Evolutionary conservation across 345 rosid genomes (phyloP).

Genomic region (Microcos paniculata): DNA sequence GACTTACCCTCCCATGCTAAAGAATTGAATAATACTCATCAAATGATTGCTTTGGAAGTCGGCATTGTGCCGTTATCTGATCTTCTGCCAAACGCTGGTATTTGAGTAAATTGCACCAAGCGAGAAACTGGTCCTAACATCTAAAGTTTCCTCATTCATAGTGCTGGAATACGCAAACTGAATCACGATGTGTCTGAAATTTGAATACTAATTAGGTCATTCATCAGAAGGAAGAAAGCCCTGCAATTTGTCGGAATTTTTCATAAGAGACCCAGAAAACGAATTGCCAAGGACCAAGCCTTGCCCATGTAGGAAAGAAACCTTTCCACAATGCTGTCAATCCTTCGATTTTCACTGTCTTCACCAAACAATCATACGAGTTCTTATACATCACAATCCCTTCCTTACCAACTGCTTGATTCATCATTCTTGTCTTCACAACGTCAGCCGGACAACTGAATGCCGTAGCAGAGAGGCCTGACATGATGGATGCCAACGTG

Average conservation of each 20-base stretch:
- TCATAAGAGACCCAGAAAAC: conserved; percentile 94
- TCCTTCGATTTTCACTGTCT: conserved; percentile 76
- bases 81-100: not conserved
- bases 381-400: conserved; percentile 42
- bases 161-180: not conserved
- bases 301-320: conserved; percentile 86
- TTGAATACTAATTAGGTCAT: not conserved
- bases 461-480: conserved; percentile 74
- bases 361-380: conserved; percentile 79
- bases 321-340: conserved; percentile 81
- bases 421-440: conserved; percentile 94
- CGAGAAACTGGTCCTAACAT: not conserved
- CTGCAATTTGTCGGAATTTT: conserved; percentile 61
- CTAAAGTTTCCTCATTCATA: not conserved
- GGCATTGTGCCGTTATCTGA: not conserved
- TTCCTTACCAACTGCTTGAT: conserved; percentile 38
- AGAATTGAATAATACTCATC: not conserved
- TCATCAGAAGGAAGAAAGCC: conserved; percentile 71
- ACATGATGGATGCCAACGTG: conserved; percentile 74
- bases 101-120: not conserved
- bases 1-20: not conserved
- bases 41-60: not conserved
- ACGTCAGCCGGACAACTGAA: conserved; percentile 94
- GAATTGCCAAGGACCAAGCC: conserved; percentile 96
- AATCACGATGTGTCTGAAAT: not conserved